phyloP scores from a whole-genome alignment of 768 basidiomycete species.

The Rubroboletus pulcherrimus region DNA sequence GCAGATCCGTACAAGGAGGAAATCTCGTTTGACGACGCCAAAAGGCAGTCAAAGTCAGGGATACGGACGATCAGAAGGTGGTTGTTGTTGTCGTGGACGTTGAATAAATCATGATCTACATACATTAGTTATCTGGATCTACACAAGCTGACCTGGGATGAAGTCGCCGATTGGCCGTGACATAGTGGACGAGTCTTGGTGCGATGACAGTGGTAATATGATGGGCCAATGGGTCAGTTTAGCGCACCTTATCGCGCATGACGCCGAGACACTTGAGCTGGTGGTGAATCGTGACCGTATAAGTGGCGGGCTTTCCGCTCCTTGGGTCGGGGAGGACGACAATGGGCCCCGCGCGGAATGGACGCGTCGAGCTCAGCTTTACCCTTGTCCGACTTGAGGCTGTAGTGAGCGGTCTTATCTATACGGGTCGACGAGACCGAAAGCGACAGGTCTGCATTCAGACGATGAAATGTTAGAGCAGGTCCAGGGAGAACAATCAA shows the following conservation, averaged over 20 bases:
- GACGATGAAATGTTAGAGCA: background rate
- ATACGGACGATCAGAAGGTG: too few relatives aligned
- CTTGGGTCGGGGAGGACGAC: slow-evolving; percentile 7
- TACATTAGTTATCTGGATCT: too few relatives aligned
- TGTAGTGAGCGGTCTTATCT: slow-evolving; percentile 12
- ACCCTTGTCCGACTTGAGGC: slow-evolving; percentile 9
- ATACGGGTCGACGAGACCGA: slow-evolving; percentile 9
- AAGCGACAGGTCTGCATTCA: slow-evolving; percentile 7
- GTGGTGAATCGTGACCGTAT: slow-evolving; percentile 12
- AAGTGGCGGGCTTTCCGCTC: slow-evolving; percentile 9
- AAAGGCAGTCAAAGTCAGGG: too few relatives aligned
- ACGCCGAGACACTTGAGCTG: slow-evolving; percentile 13
- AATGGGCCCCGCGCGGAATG: slow-evolving; percentile 5
- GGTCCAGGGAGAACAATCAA: background rate
- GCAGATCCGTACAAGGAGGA: too few relatives aligned
- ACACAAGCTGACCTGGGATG: too few relatives aligned
- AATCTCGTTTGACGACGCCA: too few relatives aligned
- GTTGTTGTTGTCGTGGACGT: too few relatives aligned
- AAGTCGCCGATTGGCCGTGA: too few relatives aligned
- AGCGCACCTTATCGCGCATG: background rate
- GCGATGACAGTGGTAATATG: too few relatives aligned
- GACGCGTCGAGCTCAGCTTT: slow-evolving; percentile 15
- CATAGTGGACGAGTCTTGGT: too few relatives aligned
- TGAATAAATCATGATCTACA: too few relatives aligned
- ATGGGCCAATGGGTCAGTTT: too few relatives aligned